Evolutionary conservation across 345 rosid genomes (phyloP).

Genomic region (Heritiera fomes): DNA sequence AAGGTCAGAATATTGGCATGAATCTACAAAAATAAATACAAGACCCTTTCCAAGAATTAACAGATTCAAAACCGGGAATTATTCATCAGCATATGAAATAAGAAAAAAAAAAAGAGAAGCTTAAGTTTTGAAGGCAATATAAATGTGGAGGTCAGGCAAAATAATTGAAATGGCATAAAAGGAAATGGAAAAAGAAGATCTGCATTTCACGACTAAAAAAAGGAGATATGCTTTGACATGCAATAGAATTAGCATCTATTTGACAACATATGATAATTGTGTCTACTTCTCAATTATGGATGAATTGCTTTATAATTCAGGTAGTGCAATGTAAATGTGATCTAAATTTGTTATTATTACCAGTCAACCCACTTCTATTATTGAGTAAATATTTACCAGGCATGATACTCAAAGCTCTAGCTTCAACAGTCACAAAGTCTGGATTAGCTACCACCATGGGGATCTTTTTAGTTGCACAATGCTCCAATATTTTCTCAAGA

Average conservation of each 20-base stretch:
- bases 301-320: neutral
- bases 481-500: conserved; percentile 79
- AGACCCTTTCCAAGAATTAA: neutral
- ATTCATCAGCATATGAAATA: neutral
- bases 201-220: neutral
- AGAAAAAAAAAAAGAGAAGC: neutral
- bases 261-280: neutral
- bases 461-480: conserved; percentile 61
- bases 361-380: neutral
- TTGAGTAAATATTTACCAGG: conserved; percentile 55
- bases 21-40: neutral
- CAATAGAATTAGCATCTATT: neutral
- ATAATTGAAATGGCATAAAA: neutral
- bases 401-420: conserved; percentile 77
- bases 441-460: conserved; percentile 98
- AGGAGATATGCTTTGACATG: neutral
- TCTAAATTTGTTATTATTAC: neutral
- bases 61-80: neutral
- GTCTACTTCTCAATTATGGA: neutral
- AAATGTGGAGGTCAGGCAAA: neutral
- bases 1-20: neutral
- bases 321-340: neutral
- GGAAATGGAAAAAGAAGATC: neutral
- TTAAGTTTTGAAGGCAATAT: neutral
- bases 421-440: conserved; percentile 91